phyloP scores from a whole-genome alignment of 331 rosid species.

The Acacia pycnantha region DNA sequence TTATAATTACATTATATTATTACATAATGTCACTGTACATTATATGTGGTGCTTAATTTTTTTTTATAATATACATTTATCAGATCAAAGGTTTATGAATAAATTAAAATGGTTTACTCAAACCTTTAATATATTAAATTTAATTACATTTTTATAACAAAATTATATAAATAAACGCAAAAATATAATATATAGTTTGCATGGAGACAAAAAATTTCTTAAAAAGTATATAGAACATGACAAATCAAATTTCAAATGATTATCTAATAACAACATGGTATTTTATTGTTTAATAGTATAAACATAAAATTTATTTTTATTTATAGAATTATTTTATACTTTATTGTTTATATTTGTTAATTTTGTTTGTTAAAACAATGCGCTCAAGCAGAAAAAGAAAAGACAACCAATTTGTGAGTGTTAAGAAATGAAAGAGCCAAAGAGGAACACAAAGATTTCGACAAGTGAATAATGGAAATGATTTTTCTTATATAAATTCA shows the following conservation, averaged over 20 bases:
- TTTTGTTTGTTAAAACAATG: background rate
- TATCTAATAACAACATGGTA: background rate
- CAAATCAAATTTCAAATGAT: background rate
- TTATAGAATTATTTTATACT: background rate
- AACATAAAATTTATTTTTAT: background rate
- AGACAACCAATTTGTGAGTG: background rate
- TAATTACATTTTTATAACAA: too few species aligned
- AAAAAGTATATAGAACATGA: background rate
- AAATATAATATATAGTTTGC: too few species aligned
- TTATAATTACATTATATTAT: too few species aligned
- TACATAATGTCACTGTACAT: too few species aligned
- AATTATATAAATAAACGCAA: too few species aligned
- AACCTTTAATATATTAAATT: too few species aligned
- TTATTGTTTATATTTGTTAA: too few species aligned
- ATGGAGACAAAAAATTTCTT: background rate
- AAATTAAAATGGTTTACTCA: too few species aligned
- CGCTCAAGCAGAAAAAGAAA: background rate
- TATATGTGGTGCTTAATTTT: too few species aligned
- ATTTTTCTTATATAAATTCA: too few species aligned
- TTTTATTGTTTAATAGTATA: background rate
- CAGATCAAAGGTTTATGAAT: too few species aligned
- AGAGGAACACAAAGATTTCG: background rate
- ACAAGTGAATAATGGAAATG: background rate
- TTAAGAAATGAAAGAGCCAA: background rate
- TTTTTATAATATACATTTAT: too few species aligned